Conservation (phyloP, 1,139 yeast species). For the Zhuliangozyma blackwelliae region DNA sequence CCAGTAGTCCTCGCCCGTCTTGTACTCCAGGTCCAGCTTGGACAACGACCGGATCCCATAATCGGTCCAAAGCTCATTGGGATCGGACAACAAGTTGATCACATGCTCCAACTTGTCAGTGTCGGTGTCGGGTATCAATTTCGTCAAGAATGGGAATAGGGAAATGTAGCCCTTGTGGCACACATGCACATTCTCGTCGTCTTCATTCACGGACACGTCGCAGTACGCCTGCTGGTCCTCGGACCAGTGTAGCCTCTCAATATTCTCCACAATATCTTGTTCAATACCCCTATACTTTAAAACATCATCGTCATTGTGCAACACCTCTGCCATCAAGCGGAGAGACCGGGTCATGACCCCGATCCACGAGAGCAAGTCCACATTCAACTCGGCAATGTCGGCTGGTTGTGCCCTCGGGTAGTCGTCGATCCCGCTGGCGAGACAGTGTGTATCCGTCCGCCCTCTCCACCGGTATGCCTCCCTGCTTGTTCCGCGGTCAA, state of each 20-base stretch:
- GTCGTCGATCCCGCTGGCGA: slow-evolving; percentile 94
- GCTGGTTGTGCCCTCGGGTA: slow-evolving; percentile 84
- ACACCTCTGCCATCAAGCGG: slow-evolving; percentile 65
- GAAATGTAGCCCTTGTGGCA: slow-evolving; percentile 91
- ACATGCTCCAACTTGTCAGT: slow-evolving; percentile 48
- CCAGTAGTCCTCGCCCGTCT: slow-evolving; percentile 91
- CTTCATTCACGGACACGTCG: slow-evolving; percentile 74
- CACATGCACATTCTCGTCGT: slow-evolving; percentile 59
- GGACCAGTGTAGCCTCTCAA: slow-evolving; percentile 80
- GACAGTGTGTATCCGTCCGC: slow-evolving; percentile 75
- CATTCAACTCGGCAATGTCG: slow-evolving; percentile 85
- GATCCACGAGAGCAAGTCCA: slow-evolving; percentile 88
- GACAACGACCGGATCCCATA: slow-evolving; percentile 84
- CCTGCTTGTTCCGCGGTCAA: slow-evolving; percentile 51
- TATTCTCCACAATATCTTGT: slow-evolving; percentile 52
- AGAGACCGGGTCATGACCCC: slow-evolving; percentile 88
- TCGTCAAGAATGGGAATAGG: slow-evolving; percentile 77
- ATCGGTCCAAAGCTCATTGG: slow-evolving; percentile 70
- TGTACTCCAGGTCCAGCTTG: slow-evolving; percentile 59
- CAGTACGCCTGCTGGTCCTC: slow-evolving; percentile 66
- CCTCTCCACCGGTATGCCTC: slow-evolving; percentile 95
- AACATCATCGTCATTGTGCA: slow-evolving; percentile 58
- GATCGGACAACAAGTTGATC: slow-evolving; percentile 58
- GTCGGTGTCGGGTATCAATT: slow-evolving; percentile 52
- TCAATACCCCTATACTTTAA: slow-evolving; percentile 49